Evolutionary conservation across 2,329 filamentous ascomycete genomes (phyloP), one percentile per base, ranked within the genome.

Genomic region (Sarocladium oryzae): DNA sequence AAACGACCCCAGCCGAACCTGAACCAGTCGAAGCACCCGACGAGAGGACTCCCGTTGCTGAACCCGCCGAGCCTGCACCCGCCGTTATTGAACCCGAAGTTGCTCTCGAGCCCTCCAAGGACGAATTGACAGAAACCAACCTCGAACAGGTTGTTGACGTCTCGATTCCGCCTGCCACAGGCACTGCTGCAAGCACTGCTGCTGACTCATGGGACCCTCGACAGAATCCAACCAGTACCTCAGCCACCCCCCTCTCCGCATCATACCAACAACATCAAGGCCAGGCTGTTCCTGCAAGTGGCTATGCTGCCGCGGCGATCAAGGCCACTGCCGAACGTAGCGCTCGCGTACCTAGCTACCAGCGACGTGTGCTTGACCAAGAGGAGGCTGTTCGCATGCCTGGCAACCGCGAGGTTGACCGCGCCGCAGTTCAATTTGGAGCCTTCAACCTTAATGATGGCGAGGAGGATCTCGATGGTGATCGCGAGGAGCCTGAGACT

Each of bases 311-410:
- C n/a, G 86, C 85, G 48, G 89, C 89, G 23, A 76, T 88, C 61
- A 96, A 95, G 73, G 88, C 88, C 11, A 86, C 85, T 13, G 60
- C 80, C 53, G 72, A 83, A 62, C 67, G 79, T 55, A 73, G 80
- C 21, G 74, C 76, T 54, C 87, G 92, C 55, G 84, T 83, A 51
- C 81, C 89, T 18, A 91, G 85, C 70, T 89, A 87, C 68, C 87
- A 95, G 67, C 84, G 92, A 58, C 87, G 89, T 61, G 79, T 96
- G 51, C 77, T 95, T 62, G 91, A 97, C 61, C 93, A 99, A 66
- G 91, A 96, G 69, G 93, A 99, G 72, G 89, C 93, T 53, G 93
- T 99, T 36, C 90, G 96, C 57, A 96, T 99, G 92, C 93, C 93
- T 41, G 90, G 89, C 54, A 96, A 96, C 73, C 90, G 93, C 59